Evolutionary conservation across 768 basidiomycete genomes (phyloP).

Genomic region (Tulasnella sp.): DNA sequence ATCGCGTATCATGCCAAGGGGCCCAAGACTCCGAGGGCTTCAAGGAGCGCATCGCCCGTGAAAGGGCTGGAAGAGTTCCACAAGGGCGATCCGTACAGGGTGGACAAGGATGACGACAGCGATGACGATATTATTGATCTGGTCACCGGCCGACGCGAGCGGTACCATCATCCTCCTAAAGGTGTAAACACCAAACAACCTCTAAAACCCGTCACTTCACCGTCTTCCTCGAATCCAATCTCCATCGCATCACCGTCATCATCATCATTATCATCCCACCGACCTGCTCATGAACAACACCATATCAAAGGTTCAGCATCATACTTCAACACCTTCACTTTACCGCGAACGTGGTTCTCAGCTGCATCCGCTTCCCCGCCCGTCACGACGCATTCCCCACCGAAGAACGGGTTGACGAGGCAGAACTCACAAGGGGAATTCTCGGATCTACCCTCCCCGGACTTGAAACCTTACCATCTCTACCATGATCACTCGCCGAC

Average conservation of each 20-base stretch:
- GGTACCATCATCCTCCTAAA: background rate
- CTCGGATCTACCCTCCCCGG: constrained; percentile 2
- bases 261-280: background rate
- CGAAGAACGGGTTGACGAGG: background rate
- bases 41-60: background rate
- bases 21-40: constrained; percentile 9
- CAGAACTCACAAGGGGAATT: constrained; percentile 2
- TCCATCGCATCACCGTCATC: background rate
- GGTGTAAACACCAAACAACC: background rate
- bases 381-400: background rate
- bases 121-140: constrained; percentile 10
- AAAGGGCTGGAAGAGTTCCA: background rate
- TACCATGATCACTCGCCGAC: background rate
- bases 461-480: background rate
- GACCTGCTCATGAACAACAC: no score
- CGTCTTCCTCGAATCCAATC: background rate
- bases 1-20: background rate
- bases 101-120: background rate
- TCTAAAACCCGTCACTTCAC: background rate
- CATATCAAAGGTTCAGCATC: no score
- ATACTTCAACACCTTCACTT: background rate
- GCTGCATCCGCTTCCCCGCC: constrained; percentile 1
- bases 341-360: constrained; percentile 12
- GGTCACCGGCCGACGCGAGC: constrained; percentile 1
- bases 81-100: background rate